Evolutionary conservation across 805 yeast genomes (phyloP), one percentile per base, ranked within the genome.

Genomic region (Cyberlindnera veronae): DNA sequence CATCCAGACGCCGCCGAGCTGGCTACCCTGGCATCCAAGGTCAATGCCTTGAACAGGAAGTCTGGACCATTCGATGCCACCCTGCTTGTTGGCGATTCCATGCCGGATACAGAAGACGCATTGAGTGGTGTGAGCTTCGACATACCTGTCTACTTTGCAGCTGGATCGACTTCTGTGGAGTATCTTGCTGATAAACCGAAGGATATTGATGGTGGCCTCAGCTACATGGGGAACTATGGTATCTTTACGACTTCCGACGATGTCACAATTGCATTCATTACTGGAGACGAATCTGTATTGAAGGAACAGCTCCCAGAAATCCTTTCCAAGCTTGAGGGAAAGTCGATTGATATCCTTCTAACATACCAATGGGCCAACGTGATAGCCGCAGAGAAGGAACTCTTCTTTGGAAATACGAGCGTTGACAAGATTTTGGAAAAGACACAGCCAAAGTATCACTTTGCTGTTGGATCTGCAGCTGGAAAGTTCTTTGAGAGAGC

Each of bases 21-120:
- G 2, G 55, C 60, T 7, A 41, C 49, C 3, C 57, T 62, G 5
- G 46, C 81, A 7, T 66, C 69, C 0, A 74, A 72, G 43, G 69
- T 79, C 4, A 73, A 76, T 50, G 45, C 64, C 1, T 68, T 81
- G 36, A 65, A 79, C 50, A 42, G 54, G 17, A 81, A 77, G 49
- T 79, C 78, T 32, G 89, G 89, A 0, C 88, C 88, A 0, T 83
- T 83, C 51, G 81, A 72, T 33, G 64, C 72, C 3, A 71, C 74
- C 0, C 29, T 82, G 2, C 52, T 81, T 5, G 49, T 81, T 6
- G 85, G 86, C 0, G 75, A 75, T 47, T 56, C 67, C 1, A 5
- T 48, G 1, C 44, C 44, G 1, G 32, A 34, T 1, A 16, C 17
- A 4, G 26, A 36, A 2, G 30, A 28, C 7, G 19, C 16, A 1